Base-by-base conservation (phyloP, 805 yeast genomes). In the Danielia oregonensis region DNA sequence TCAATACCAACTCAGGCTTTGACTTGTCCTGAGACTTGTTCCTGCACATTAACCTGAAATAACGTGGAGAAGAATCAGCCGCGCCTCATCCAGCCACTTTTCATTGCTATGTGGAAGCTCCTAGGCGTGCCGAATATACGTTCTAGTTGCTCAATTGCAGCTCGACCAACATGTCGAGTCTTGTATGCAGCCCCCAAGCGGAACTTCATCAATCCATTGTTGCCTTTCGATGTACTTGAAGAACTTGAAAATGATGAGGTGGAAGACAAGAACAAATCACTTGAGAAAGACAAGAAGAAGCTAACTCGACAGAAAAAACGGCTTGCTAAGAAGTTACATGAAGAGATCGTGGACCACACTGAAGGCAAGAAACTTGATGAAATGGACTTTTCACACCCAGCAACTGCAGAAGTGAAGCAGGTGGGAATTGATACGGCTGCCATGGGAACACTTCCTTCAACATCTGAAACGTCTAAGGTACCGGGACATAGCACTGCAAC, bases 1-100 rank as follows among this genome's bases (percentile, higher is more conserved):
- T 93, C 32, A 76, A 78, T 37, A 70, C 89, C 0, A 87, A 80
- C 3, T 88, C 96, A 1, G 85, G 97, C 2, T 91, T 91, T 55
- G 97, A 91, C 48, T 68, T 91, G 40, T 46, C 49, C 8, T 48
- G 28, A 31, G 16, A 23, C n/a, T n/a, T 19, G 17, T n/a, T 9
- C 11, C 15, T 26, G 18, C 12, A 16, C 17, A n/a, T 15, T 21
- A n/a, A n/a, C n/a, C n/a, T n/a, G n/a, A n/a, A n/a, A n/a, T n/a
- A n/a, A n/a, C n/a, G n/a, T n/a, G n/a, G n/a, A n/a, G n/a, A n/a
- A n/a, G n/a, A n/a, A n/a, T n/a, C n/a, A n/a, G n/a, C n/a, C n/a
- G n/a, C n/a, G n/a, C n/a, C n/a, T n/a, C n/a, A n/a, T n/a, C n/a
- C n/a, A n/a, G n/a, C n/a, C n/a, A n/a, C n/a, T n/a, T n/a, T n/a